phyloP scores from a whole-genome alignment of 208 protist species.

The Blastocrithidia nonstop region DNA sequence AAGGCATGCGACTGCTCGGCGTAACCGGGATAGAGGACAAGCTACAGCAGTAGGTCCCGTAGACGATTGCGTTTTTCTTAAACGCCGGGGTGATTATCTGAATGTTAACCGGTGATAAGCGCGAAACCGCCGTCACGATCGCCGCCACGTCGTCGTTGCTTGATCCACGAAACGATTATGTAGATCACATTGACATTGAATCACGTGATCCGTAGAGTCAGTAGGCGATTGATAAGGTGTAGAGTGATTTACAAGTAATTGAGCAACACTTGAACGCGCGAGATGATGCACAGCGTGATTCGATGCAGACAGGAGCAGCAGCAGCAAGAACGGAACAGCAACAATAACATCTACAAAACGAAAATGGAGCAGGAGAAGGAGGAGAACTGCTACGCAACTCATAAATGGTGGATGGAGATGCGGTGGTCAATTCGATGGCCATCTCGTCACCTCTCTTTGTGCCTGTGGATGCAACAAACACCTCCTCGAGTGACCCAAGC shows the following conservation, averaged over 20 bases:
- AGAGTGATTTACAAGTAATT: slow-evolving; percentile 36
- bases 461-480: no score
- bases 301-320: no score
- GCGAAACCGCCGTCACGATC: slow-evolving; percentile 89
- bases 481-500: no score
- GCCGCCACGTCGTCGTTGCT: slow-evolving; percentile 67
- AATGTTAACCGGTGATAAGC: slow-evolving; percentile 97
- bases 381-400: no score
- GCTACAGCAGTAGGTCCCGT: slow-evolving; percentile 90
- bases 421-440: no score
- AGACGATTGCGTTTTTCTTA: slow-evolving; percentile 86
- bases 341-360: no score
- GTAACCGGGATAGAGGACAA: slow-evolving; percentile 95
- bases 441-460: no score
- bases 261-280: slow-evolving; percentile 35
- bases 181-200: slow-evolving; percentile 78
- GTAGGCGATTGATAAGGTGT: slow-evolving; percentile 34
- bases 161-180: slow-evolving; percentile 57
- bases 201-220: slow-evolving; percentile 18
- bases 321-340: not conserved
- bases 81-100: slow-evolving; percentile 90
- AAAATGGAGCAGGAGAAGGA: no score
- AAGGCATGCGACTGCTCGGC: slow-evolving; percentile 74
- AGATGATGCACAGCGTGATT: slow-evolving; percentile 14
- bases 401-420: no score